Conservation (phyloP, 2,329 filamentous ascomycete genomes). For the Sphaerulina vaccinii region DNA sequence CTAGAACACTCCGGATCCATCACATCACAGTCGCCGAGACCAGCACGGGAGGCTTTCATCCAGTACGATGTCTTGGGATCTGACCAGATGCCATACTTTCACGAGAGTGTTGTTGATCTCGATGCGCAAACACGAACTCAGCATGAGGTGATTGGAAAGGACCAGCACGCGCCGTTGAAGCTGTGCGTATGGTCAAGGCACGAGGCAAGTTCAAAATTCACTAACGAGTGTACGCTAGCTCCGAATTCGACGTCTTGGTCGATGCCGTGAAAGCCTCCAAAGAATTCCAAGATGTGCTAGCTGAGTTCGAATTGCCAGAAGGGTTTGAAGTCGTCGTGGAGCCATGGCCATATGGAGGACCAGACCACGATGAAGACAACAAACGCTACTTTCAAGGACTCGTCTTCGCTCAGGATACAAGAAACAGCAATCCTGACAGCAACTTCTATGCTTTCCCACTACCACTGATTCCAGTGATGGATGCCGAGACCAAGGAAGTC, state of each 20-base stretch:
- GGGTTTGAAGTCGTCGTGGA: constrained; percentile 34
- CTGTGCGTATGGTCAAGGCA: constrained; percentile 26
- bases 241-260: constrained; percentile 49
- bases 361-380: constrained; percentile 33
- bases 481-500: constrained; percentile 30
- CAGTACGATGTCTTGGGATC: constrained; percentile 57
- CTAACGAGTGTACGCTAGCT: constrained; percentile 31
- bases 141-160: constrained; percentile 34
- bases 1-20: constrained; percentile 32
- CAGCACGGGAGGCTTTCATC: constrained; percentile 51
- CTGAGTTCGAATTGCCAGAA: constrained; percentile 33
- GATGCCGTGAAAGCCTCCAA: constrained; percentile 52
- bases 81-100: constrained; percentile 53
- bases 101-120: constrained; percentile 50
- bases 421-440: constrained; percentile 45
- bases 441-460: constrained; percentile 38
- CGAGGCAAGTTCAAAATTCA: background rate
- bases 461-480: constrained; percentile 35
- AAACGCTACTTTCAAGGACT: constrained; percentile 35
- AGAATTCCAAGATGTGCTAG: constrained; percentile 31
- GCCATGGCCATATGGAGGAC: constrained; percentile 35
- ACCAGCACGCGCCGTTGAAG: constrained; percentile 31
- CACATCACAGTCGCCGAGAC: constrained; percentile 22
- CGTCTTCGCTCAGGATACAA: constrained; percentile 33
- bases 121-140: constrained; percentile 25